Evolutionary conservation across 306 rosid genomes (phyloP).

Genomic region (Glycine latifolia): DNA sequence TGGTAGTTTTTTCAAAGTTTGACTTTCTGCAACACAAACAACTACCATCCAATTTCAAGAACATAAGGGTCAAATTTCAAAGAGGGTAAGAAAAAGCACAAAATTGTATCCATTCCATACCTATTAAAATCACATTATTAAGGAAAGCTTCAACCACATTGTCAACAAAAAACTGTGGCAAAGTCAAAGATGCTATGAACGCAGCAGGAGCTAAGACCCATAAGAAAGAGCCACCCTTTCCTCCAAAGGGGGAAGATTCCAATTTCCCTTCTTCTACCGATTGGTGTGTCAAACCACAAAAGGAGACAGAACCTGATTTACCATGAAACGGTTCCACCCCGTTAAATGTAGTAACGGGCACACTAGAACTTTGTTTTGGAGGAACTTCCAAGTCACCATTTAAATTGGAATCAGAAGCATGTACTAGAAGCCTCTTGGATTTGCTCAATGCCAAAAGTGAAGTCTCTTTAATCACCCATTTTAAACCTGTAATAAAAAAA

Average conservation of each 20-base stretch:
- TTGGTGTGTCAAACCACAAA: conserved; percentile 77
- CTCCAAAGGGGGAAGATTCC: conserved; percentile 76
- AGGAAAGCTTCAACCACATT: conserved; percentile 58
- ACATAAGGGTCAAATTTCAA: background rate
- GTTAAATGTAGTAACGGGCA: conserved; percentile 42
- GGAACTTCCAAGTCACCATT: conserved; percentile 58
- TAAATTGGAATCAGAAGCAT: conserved; percentile 60
- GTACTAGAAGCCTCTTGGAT: conserved; percentile 48
- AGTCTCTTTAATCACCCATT: conserved; percentile 47
- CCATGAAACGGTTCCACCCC: conserved; percentile 84
- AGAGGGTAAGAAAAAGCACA: conserved; percentile 5
- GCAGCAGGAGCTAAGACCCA: conserved; percentile 83
- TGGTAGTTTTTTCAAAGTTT: background rate
- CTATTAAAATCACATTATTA: conserved; percentile 67
- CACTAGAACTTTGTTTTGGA: conserved; percentile 45
- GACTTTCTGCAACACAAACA: background rate
- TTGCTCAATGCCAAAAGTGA: conserved; percentile 34
- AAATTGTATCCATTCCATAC: conserved; percentile 53
- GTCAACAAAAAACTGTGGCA: conserved; percentile 78
- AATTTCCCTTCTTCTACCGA: conserved; percentile 73
- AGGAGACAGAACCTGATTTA: conserved; percentile 86
- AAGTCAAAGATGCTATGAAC: conserved; percentile 70
- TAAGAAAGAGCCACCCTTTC: conserved; percentile 67
- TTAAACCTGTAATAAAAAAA: conserved; percentile 53
- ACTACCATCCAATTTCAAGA: conserved; percentile 27